Evolutionary conservation across 2,329 filamentous ascomycete genomes (phyloP).

Genomic region (Malbranchea cinnamomea): DNA sequence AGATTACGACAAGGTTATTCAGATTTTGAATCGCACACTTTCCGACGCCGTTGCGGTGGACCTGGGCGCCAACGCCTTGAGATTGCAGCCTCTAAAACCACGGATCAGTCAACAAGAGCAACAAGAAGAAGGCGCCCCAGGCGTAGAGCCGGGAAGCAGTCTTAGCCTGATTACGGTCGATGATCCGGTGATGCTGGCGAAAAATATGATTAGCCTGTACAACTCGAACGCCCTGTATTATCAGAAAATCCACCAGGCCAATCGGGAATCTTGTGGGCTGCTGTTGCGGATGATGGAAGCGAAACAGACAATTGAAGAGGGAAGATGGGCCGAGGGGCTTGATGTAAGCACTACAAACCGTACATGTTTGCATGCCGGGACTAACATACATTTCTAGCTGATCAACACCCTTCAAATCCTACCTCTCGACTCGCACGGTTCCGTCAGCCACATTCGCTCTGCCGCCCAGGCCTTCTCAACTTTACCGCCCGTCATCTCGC

Average conservation of each 20-base stretch:
- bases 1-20: constrained; percentile 88
- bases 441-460: constrained; percentile 63
- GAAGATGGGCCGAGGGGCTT: constrained; percentile 45
- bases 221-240: constrained; percentile 45
- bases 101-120: constrained; percentile 28
- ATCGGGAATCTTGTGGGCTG: constrained; percentile 43
- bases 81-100: constrained; percentile 66
- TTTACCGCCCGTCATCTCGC: constrained; percentile 65
- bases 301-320: constrained; percentile 43
- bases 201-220: constrained; percentile 49
- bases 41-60: constrained; percentile 69
- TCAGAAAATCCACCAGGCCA: constrained; percentile 41
- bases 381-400: no score
- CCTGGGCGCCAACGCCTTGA: constrained; percentile 65
- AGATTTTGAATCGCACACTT: constrained; percentile 75
- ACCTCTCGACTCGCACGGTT: constrained; percentile 58
- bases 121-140: constrained; percentile 29
- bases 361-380: no score
- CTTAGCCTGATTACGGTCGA: constrained; percentile 52
- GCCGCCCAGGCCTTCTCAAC: constrained; percentile 68
- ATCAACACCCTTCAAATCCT: constrained; percentile 65
- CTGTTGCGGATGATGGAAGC: constrained; percentile 47
- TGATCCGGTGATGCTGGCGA: constrained; percentile 48
- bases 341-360: constrained; percentile 39
- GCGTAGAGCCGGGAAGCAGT: constrained; percentile 26